phyloP scores from a whole-genome alignment of 257 asterid genomes.

The Schizonepeta tenuifolia region DNA sequence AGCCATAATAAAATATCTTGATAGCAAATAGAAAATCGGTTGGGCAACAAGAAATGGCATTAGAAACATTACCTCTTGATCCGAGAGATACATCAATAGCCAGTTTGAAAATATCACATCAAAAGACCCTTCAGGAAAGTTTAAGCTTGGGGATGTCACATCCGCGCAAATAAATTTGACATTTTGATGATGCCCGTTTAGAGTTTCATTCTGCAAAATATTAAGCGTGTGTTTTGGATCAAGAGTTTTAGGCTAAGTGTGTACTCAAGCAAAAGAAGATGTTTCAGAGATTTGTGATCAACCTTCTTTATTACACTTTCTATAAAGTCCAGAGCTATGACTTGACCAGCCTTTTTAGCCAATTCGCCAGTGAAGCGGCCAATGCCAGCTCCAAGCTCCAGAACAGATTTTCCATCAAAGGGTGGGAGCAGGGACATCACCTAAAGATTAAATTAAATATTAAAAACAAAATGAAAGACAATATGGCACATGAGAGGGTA shows the following conservation, averaged over 20 bases:
- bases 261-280: conserved; percentile 8
- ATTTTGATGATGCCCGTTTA: conserved; percentile 66
- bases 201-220: conserved; percentile 68
- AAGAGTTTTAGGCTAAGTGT: background rate
- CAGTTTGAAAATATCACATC: conserved; percentile 92
- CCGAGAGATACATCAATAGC: conserved; percentile 97
- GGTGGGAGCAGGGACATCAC: conserved; percentile 88
- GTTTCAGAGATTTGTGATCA: conserved; percentile 18
- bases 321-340: conserved; percentile 89
- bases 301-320: conserved; percentile 86
- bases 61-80: conserved; percentile 65
- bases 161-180: conserved; percentile 91
- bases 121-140: conserved; percentile 70
- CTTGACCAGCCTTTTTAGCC: conserved; percentile 69
- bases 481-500: background rate
- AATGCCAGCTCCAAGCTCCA: conserved; percentile 99
- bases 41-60: background rate
- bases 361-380: conserved; percentile 97
- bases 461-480: background rate
- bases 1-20: background rate
- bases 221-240: background rate
- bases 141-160: conserved; percentile 79
- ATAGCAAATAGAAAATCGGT: conserved; percentile 5
- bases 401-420: conserved; percentile 75
- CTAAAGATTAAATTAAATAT: conserved; percentile 36